A percentile compares a stretch with the other conserved stretches of the same genome.
Conservation (phyloP, 352 stramenopile genomes). For the Phytophthora pseudosyringae region DNA sequence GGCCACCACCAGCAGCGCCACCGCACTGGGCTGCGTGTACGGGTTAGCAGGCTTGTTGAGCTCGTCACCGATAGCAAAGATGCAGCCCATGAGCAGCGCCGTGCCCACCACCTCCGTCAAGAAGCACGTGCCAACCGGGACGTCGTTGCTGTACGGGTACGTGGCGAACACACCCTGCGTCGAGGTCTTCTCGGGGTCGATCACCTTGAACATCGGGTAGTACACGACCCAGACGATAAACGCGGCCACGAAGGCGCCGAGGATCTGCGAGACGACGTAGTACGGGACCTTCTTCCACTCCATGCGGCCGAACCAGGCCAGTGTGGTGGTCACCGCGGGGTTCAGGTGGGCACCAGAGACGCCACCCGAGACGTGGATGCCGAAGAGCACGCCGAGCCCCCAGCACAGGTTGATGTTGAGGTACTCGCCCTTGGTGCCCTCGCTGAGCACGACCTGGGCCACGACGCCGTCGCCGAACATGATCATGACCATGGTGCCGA, state of each 20-base stretch:
- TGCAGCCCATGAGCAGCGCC: slow-evolving; percentile 62
- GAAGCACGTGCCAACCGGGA: slow-evolving; percentile 53
- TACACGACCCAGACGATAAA: slow-evolving; percentile 62
- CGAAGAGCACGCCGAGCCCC: slow-evolving; percentile 78
- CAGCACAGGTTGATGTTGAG: slow-evolving; percentile 76
- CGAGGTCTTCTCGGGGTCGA: slow-evolving; percentile 51
- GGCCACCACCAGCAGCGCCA: slow-evolving; percentile 61
- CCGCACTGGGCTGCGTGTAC: slow-evolving; percentile 47
- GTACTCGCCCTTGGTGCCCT: slow-evolving; percentile 65
- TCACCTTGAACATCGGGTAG: slow-evolving; percentile 53
- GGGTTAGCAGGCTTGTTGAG: slow-evolving; percentile 59
- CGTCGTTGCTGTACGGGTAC: slow-evolving; percentile 48
- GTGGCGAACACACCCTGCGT: slow-evolving; percentile 58
- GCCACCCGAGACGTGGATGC: slow-evolving; percentile 61
- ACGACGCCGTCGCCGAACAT: slow-evolving; percentile 72
- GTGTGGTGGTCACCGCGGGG: slow-evolving; percentile 61
- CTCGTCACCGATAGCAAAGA: slow-evolving; percentile 65
- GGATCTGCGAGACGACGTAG: slow-evolving; percentile 60
- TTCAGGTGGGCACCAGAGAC: slow-evolving; percentile 74
- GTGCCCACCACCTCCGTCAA: slow-evolving; percentile 70
- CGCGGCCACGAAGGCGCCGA: slow-evolving; percentile 57
- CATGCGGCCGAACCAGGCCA: slow-evolving; percentile 54
- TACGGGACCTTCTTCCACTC: slow-evolving; percentile 64
- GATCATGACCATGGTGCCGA: slow-evolving; percentile 70
- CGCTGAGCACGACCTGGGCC: slow-evolving; percentile 61